phyloP scores from a whole-genome alignment of 345 rosid species.

The thale cress (Arabidopsis thaliana) region TAIR10.1 NC_003076.8:2056501-2057000 shows the following conservation, averaged over 20 bases:
- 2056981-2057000: constrained; percentile 84
- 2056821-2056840: constrained; percentile 53
- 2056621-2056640: constrained; percentile 30
- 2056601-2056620: constrained; percentile 20
- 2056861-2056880: constrained; percentile 84
- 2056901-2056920: constrained; percentile 79
- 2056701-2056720: neutral
- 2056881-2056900: constrained; percentile 83
- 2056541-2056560: constrained; percentile 4
- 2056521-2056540: constrained; percentile 33
- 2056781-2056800: constrained; percentile 80
- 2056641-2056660: constrained; percentile 31
- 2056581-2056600: neutral
- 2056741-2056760: constrained; percentile 93
- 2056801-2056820: constrained; percentile 64
- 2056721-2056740: constrained; percentile 25
- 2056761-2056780: constrained; percentile 76
- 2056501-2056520: constrained; percentile 12
- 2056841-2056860: constrained; percentile 59
- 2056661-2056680: neutral
- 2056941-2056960: constrained; percentile 91
- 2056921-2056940: constrained; percentile 87
- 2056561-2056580: constrained; percentile 31
- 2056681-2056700: neutral
- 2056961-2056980: constrained; percentile 87